Evolutionary conservation across 306 rosid genomes (phyloP).

Genomic region (Nissolia schottii): DNA sequence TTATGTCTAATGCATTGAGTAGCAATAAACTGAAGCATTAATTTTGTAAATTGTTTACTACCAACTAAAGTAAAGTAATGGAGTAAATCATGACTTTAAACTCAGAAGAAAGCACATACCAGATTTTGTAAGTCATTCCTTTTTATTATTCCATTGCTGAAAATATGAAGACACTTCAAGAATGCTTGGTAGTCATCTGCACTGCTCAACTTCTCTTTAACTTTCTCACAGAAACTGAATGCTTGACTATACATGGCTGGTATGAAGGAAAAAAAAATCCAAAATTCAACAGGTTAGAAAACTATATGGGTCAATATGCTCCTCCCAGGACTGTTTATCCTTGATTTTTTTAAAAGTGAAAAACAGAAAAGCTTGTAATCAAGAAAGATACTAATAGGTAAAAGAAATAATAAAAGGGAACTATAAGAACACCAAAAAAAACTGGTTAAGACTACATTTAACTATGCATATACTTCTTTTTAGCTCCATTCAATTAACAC

Average conservation of each 20-base stretch:
- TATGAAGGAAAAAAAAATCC: slow-evolving; percentile 25
- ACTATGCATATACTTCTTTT: background rate
- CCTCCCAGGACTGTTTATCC: background rate
- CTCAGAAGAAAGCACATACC: slow-evolving; percentile 52
- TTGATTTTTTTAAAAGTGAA: background rate
- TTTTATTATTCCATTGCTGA: slow-evolving; percentile 83
- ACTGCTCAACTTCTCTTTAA: slow-evolving; percentile 80
- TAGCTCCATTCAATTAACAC: background rate
- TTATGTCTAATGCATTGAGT: slow-evolving; percentile 1
- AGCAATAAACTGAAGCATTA: background rate
- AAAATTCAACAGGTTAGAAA: slow-evolving; percentile 10
- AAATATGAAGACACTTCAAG: slow-evolving; percentile 86
- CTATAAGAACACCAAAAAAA: background rate
- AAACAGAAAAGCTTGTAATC: background rate
- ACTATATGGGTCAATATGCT: slow-evolving; percentile 18
- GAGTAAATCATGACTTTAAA: slow-evolving; percentile 12
- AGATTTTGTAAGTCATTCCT: slow-evolving; percentile 75
- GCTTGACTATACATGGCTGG: slow-evolving; percentile 82
- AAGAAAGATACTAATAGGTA: slow-evolving; percentile 9
- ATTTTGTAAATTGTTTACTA: background rate
- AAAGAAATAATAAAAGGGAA: slow-evolving; percentile 18
- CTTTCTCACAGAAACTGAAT: slow-evolving; percentile 80
- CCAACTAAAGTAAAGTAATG: background rate
- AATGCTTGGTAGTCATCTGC: slow-evolving; percentile 78
- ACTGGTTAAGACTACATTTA: background rate